Evolutionary conservation across 192 early-diverging fungal genomes (phyloP).

Genomic region (Coemansia sp.): DNA sequence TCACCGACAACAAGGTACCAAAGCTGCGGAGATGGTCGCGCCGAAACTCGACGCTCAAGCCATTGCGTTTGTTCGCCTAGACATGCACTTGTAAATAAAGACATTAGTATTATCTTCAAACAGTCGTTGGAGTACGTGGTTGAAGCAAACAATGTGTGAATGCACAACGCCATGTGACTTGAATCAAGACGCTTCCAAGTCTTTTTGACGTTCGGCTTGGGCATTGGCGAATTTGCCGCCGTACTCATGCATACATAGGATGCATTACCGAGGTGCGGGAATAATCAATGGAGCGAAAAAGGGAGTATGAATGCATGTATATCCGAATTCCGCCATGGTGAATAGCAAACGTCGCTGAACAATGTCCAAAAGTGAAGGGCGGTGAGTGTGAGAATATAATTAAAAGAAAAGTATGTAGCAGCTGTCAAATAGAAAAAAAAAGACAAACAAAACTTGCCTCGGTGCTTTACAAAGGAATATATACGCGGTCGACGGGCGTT

Average conservation of each 20-base stretch:
- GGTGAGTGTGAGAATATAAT: neutral
- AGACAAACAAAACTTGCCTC: neutral
- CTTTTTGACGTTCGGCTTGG: neutral
- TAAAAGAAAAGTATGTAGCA: neutral
- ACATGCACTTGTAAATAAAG: neutral
- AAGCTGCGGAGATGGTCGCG: constrained; percentile 15
- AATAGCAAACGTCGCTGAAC: neutral
- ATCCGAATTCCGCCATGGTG: neutral
- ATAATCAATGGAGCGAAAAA: neutral
- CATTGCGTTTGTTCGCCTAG: constrained; percentile 12
- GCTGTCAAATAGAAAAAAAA: neutral
- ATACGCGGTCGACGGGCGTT: neutral
- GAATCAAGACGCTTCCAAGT: no score
- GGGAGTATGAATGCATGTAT: neutral
- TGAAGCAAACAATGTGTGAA: neutral
- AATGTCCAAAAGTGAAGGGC: neutral
- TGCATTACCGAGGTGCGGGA: constrained; percentile 1
- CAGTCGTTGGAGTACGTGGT: neutral
- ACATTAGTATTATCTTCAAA: no score
- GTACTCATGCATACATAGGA: neutral
- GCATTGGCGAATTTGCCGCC: neutral
- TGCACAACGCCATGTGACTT: neutral
- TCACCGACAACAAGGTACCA: neutral
- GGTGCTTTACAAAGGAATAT: neutral
- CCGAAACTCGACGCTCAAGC: constrained; percentile 7